Evolutionary conservation across 2,329 filamentous ascomycete species (phyloP).

Genomic region (Exophiala oligosperma): DNA sequence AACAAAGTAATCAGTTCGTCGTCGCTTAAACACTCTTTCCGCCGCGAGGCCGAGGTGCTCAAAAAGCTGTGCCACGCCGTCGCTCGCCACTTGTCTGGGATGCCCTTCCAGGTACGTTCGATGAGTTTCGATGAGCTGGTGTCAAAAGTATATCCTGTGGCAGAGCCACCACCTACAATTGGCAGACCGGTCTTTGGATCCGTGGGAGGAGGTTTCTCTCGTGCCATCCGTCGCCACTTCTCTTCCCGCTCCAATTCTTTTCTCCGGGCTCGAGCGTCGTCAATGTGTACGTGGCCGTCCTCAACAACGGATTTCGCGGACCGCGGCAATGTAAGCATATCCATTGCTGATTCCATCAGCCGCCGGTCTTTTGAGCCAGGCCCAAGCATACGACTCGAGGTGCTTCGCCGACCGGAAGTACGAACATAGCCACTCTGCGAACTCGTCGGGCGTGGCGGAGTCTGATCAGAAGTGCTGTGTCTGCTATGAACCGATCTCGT

Average conservation of each 20-base stretch:
- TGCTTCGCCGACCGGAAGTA: slow-evolving; percentile 39
- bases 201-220: slow-evolving; percentile 43
- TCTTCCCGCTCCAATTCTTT: slow-evolving; percentile 64
- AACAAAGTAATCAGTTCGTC: slow-evolving; percentile 71
- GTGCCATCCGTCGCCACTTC: slow-evolving; percentile 69
- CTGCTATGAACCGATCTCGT: slow-evolving; percentile 39
- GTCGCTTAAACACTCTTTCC: slow-evolving; percentile 63
- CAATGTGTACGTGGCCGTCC: slow-evolving; percentile 41
- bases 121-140: slow-evolving; percentile 79
- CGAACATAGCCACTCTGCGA: slow-evolving; percentile 44
- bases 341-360: slow-evolving; percentile 59
- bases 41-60: slow-evolving; percentile 68
- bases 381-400: slow-evolving; percentile 52
- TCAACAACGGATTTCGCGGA: slow-evolving; percentile 43
- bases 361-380: slow-evolving; percentile 43
- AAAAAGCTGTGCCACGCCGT: slow-evolving; percentile 96
- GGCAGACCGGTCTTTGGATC: slow-evolving; percentile 30
- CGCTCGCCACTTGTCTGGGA: slow-evolving; percentile 91
- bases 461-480: slow-evolving; percentile 36
- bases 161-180: slow-evolving; percentile 47
- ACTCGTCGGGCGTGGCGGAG: slow-evolving; percentile 30
- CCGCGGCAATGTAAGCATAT: slow-evolving; percentile 61
- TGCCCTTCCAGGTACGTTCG: slow-evolving; percentile 94
- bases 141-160: slow-evolving; percentile 71
- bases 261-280: slow-evolving; percentile 30